A percentile compares a stretch with the other conserved stretches of the same genome.
phyloP scores from a whole-genome alignment of 2,329 filamentous ascomycete genomes.

The Ophiostoma himal-ulmi region DNA sequence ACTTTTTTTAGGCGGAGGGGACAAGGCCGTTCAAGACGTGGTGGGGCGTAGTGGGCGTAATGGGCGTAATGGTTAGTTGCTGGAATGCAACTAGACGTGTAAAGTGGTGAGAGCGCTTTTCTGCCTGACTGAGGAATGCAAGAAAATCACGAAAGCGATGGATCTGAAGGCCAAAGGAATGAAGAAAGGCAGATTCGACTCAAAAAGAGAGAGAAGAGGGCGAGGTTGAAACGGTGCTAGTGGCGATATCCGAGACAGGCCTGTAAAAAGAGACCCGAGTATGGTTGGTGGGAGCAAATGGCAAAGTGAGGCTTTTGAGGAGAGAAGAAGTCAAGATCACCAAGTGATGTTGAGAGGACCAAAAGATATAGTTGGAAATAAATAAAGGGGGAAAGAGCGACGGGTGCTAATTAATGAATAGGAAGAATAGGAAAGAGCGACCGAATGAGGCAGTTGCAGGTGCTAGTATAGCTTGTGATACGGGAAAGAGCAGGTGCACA shows the following conservation, averaged over 20 bases:
- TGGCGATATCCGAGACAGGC: neutral
- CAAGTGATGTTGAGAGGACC: neutral
- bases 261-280: neutral
- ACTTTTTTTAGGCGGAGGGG: neutral
- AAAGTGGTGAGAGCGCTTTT: conserved; percentile 7
- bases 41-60: conserved; percentile 1
- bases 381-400: neutral
- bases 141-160: conserved; percentile 1
- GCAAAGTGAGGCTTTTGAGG: conserved; percentile 13
- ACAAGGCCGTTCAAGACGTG: neutral
- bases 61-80: neutral
- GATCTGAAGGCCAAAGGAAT: conserved; percentile 3
- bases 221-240: neutral
- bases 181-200: neutral
- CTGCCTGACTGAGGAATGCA: conserved; percentile 21
- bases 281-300: neutral
- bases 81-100: conserved; percentile 15
- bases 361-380: neutral
- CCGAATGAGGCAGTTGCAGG: conserved; percentile 6
- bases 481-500: conserved; percentile 18
- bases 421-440: neutral
- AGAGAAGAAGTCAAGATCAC: neutral
- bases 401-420: neutral
- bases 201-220: neutral
- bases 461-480: neutral